Evolutionary conservation across 208 protist genomes (phyloP), one percentile per base, ranked within the genome.

Genomic region (Acanthamoeba divionensis): DNA sequence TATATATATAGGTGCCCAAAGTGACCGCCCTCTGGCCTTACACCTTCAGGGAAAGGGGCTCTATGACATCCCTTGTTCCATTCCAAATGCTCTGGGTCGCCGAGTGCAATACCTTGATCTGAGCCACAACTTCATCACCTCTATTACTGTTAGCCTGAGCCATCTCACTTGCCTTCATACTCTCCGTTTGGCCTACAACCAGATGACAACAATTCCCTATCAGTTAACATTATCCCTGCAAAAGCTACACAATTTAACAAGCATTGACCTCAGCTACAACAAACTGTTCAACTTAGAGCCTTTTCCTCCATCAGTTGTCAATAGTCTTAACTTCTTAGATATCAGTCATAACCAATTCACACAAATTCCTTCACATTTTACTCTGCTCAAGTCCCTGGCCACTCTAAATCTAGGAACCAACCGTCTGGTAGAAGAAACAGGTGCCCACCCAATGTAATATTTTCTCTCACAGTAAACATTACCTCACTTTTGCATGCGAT

Each of bases 81-180:
- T 79, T 47, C 67, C 55, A 3, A 18, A 15, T 24, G 26, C 55
- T 8, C 67, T 47, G n/a, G 48, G 55, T 31, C 67, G n/a, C n/a
- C n/a, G n/a, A n/a, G n/a, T 79, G 10, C 67, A 79, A 24, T 79
- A 38, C n/a, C 67, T 79, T 47, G 67, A 79, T 47, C 67, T 79
- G n/a, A 57, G 45, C 33, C 67, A 79, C 41, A 79, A 79, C 67
- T 79, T 41, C 67, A 38, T 79, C 18, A 57, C 67, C 26, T 57
- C 67, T 21, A 50, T 79, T 47, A 57, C 67, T 38, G 45, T 79
- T 47, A 18, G 55, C 21, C 67, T 79, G 31, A 50, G 67, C 67
- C 67, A 38, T 21, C 67, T 79, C 13, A 57, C 38, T 15, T 41
- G 45, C 8, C 31, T 79, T 10, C 67, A 47, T 21, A 41, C 45